These are phyloP conservation scores for Bruguiera sexangula DNA, from an alignment of 345 rosid genomes.

Conservation along the genomic window DNA sequence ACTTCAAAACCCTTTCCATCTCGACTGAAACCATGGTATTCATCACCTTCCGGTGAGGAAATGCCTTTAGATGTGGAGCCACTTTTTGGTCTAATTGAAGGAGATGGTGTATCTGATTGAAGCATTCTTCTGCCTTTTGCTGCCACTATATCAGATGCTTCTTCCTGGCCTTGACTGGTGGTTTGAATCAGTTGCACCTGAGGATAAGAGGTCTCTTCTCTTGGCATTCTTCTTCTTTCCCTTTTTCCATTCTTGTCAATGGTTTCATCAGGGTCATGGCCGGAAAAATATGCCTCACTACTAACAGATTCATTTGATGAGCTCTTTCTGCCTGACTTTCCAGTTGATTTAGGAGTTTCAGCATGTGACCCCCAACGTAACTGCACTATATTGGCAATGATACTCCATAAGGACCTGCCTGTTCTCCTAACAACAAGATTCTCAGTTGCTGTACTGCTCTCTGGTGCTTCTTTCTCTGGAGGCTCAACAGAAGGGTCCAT, in stretches of 20 bases:
- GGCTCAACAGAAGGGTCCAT: constrained; percentile 45
- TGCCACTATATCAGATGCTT: constrained; percentile 26
- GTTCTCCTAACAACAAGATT: constrained; percentile 49
- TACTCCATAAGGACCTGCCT: constrained; percentile 71
- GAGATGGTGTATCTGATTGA: constrained; percentile 32
- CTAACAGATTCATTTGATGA: constrained; percentile 58
- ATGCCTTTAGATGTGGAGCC: constrained; percentile 32
- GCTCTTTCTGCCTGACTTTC: constrained; percentile 50
- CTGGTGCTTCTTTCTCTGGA: constrained; percentile 39
- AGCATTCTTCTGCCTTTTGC: constrained; percentile 31
- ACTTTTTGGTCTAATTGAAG: constrained; percentile 38
- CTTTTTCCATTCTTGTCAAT: constrained; percentile 46
- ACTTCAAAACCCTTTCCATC: constrained; percentile 26
- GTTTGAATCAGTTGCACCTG: constrained; percentile 35
- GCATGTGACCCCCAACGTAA: constrained; percentile 65
- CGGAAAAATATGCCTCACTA: constrained; percentile 82
- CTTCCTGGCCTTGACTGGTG: constrained; percentile 35
- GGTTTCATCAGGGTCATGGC: constrained; percentile 66
- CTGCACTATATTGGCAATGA: constrained; percentile 61
- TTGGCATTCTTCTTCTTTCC: constrained; percentile 34
- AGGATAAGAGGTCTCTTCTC: constrained; percentile 36
- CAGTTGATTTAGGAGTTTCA: constrained; percentile 51
- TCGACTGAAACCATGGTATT: constrained; percentile 29
- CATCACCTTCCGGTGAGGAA: constrained; percentile 42
- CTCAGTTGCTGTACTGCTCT: constrained; percentile 34